Percentiles rank a stretch among this genome's conserved stretches.
phyloP scores from a whole-genome alignment of 2,329 filamentous ascomycete genomes.

The Calonectria pseudoreteaudii region DNA sequence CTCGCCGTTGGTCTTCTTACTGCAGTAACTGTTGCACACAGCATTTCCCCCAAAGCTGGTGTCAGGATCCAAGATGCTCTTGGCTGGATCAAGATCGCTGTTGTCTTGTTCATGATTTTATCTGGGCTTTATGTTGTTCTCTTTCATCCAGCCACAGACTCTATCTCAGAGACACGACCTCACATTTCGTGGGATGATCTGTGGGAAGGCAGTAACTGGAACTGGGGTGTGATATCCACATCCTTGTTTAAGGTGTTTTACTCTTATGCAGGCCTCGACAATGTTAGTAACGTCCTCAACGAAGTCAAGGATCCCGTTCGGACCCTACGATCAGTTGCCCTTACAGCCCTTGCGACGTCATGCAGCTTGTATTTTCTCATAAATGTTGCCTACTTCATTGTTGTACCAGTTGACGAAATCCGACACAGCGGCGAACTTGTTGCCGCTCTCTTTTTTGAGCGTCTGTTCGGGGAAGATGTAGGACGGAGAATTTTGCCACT shows the following conservation, averaged over 20 bases:
- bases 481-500: conserved; percentile 71
- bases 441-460: conserved; percentile 75
- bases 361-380: conserved; percentile 75
- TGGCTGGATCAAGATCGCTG: conserved; percentile 72
- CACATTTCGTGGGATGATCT: conserved; percentile 61
- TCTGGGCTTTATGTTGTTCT: conserved; percentile 71
- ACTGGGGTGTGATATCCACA: conserved; percentile 75
- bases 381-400: conserved; percentile 72
- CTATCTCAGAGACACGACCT: not conserved
- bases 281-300: conserved; percentile 77
- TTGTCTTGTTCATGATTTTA: conserved; percentile 71
- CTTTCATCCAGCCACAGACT: conserved; percentile 48
- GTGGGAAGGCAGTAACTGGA: conserved; percentile 76
- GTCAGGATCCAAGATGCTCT: conserved; percentile 71
- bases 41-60: conserved; percentile 66
- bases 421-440: conserved; percentile 75
- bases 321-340: conserved; percentile 72
- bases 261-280: conserved; percentile 74
- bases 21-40: conserved; percentile 68
- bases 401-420: conserved; percentile 76
- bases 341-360: conserved; percentile 70
- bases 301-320: conserved; percentile 76
- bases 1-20: conserved; percentile 70
- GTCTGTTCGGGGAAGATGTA: conserved; percentile 69
- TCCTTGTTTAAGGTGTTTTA: conserved; percentile 77